Percentiles rank a stretch among this genome's conserved stretches.
Conservation (phyloP, 2,329 filamentous ascomycete genomes). For the Rhinocladiella similis region DNA sequence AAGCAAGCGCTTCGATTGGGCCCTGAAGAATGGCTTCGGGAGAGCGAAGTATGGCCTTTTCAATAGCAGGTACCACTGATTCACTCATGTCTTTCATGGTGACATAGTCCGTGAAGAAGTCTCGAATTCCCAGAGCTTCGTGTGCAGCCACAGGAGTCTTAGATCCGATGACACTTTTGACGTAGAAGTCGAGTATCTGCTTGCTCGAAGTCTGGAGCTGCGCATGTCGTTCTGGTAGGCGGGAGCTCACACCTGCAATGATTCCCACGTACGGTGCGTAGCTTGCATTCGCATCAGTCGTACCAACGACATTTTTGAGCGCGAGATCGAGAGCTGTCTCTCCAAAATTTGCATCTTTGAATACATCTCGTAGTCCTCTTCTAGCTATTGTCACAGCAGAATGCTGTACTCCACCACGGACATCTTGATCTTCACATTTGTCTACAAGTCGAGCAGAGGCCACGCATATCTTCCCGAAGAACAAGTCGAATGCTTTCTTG, state of each 20-base stretch:
- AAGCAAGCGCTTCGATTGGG: conserved; percentile 71
- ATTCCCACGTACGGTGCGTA: conserved; percentile 80
- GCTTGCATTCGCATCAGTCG: conserved; percentile 63
- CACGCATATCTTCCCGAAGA: conserved; percentile 60
- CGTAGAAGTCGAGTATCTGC: conserved; percentile 78
- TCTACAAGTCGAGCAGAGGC: conserved; percentile 74
- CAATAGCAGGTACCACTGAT: conserved; percentile 75
- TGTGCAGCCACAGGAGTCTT: conserved; percentile 69
- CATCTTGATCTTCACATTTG: conserved; percentile 67
- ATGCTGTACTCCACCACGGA: conserved; percentile 65
- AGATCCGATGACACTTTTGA: conserved; percentile 80
- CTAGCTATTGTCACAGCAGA: conserved; percentile 77
- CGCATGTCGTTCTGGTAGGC: conserved; percentile 63
- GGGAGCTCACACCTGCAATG: conserved; percentile 80
- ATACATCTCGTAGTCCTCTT: conserved; percentile 73
- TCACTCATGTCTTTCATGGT: conserved; percentile 72
- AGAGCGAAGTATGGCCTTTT: conserved; percentile 84
- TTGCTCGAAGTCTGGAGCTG: conserved; percentile 66
- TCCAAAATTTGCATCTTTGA: conserved; percentile 59
- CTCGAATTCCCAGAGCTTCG: conserved; percentile 69
- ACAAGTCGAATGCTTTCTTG: conserved; percentile 58
- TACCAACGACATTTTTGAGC: conserved; percentile 68
- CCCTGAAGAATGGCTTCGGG: conserved; percentile 86
- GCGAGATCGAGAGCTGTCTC: conserved; percentile 63
- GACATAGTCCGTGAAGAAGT: conserved; percentile 80